A percentile compares a stretch with the other conserved stretches of the same genome.
These are phyloP conservation scores for Erigeron canadensis DNA, from an alignment of 129 eudicot genomes.

Conservation along the genomic window DNA sequence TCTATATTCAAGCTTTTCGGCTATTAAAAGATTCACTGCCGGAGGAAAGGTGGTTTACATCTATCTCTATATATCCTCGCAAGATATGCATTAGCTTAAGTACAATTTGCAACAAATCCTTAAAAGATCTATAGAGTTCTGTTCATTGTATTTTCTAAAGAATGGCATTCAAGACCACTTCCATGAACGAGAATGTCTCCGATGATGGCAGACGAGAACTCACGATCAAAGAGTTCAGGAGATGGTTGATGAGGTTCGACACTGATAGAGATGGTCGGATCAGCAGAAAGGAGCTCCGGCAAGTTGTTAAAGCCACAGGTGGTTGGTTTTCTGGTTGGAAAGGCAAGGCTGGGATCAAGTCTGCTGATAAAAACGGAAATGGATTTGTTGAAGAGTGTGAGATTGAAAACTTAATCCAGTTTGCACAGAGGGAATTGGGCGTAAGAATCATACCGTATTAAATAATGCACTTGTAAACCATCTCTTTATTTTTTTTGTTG, in stretches of 20 bases:
- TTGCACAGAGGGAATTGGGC: conserved; percentile 46
- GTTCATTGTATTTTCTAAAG: background rate
- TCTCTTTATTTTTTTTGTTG: conserved; percentile 28
- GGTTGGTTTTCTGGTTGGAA: conserved; percentile 45
- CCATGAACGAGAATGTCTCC: conserved; percentile 7
- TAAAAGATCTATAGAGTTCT: background rate
- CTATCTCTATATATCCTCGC: background rate
- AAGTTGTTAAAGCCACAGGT: conserved; percentile 38
- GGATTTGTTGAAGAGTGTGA: conserved; percentile 42
- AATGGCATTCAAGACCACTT: conserved; percentile 39
- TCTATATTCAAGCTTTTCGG: conserved; percentile 35
- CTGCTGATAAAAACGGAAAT: conserved; percentile 42
- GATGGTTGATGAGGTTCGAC: conserved; percentile 47
- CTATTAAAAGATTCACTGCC: conserved; percentile 21
- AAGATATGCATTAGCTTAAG: background rate
- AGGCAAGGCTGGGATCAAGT: conserved; percentile 27
- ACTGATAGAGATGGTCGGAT: conserved; percentile 38
- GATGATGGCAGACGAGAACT: conserved; percentile 43
- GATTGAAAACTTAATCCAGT: conserved; percentile 39
- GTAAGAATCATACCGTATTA: conserved; percentile 37
- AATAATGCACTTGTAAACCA: conserved; percentile 11
- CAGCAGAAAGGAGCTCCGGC: conserved; percentile 40
- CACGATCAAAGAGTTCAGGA: conserved; percentile 43
- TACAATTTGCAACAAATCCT: conserved; percentile 11
- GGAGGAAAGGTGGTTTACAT: too few relatives aligned